Conservation (phyloP, 2,329 filamentous ascomycete genomes). For the Talaromyces rugulosus region DNA sequence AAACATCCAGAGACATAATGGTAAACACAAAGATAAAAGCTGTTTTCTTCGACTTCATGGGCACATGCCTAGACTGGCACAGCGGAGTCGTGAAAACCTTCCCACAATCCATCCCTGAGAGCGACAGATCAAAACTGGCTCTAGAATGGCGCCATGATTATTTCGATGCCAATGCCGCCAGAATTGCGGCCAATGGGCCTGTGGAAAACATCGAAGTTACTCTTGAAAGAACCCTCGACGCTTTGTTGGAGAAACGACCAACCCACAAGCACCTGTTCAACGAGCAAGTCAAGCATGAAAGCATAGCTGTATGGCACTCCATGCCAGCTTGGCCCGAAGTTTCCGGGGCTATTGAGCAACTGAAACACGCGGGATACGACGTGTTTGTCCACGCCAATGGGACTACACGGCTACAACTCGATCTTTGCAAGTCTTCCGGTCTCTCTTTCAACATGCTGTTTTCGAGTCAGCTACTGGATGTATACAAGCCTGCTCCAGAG, state of each 20-base stretch:
- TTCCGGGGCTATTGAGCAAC: slow-evolving; percentile 33
- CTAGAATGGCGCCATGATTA: slow-evolving; percentile 12
- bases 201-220: slow-evolving; percentile 45
- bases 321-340: slow-evolving; percentile 53
- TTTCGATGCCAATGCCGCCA: slow-evolving; percentile 9
- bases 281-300: slow-evolving; percentile 14
- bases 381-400: slow-evolving; percentile 54
- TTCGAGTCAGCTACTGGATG: slow-evolving; percentile 48
- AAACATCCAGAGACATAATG: background rate
- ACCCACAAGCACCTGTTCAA: slow-evolving; percentile 17
- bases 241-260: slow-evolving; percentile 27
- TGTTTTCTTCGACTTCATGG: slow-evolving; percentile 57
- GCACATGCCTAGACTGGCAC: slow-evolving; percentile 56
- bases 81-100: slow-evolving; percentile 32
- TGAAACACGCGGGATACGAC: slow-evolving; percentile 38
- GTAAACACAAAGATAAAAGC: slow-evolving; percentile 36
- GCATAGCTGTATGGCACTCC: slow-evolving; percentile 45
- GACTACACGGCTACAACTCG: slow-evolving; percentile 52
- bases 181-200: background rate
- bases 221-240: slow-evolving; percentile 39
- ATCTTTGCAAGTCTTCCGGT: slow-evolving; percentile 46
- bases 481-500: slow-evolving; percentile 47
- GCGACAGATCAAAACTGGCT: slow-evolving; percentile 24
- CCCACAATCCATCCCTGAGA: slow-evolving; percentile 29
- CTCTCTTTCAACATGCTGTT: slow-evolving; percentile 51